phyloP scores from a whole-genome alignment of 805 yeast genomes.

The Ogataea paradorogensis region DNA sequence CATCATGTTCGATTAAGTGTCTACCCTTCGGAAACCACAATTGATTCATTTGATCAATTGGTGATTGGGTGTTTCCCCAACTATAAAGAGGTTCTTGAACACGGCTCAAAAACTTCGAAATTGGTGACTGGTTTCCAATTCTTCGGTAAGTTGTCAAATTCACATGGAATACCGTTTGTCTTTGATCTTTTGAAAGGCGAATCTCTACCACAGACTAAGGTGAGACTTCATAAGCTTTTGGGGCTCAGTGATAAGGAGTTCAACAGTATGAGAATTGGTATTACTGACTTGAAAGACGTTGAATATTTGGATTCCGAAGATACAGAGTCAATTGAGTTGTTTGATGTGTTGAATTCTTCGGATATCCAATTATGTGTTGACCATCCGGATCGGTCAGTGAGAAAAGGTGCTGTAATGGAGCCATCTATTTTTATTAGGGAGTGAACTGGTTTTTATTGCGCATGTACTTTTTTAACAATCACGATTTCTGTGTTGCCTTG shows the following conservation, averaged over 20 bases:
- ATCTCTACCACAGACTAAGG: conserved; percentile 55
- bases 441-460: conserved; percentile 6
- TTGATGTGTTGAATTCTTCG: conserved; percentile 41
- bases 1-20: conserved; percentile 27
- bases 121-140: conserved; percentile 73
- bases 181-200: conserved; percentile 73
- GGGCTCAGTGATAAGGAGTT: conserved; percentile 82
- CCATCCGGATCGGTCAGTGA: conserved; percentile 78
- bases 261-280: conserved; percentile 66
- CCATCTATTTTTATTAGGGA: conserved; percentile 59
- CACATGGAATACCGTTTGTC: conserved; percentile 84
- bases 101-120: conserved; percentile 30
- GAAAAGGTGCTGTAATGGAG: conserved; percentile 48
- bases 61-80: conserved; percentile 48
- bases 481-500: conserved; percentile 4
- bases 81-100: conserved; percentile 19
- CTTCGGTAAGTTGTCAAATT: conserved; percentile 58
- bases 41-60: conserved; percentile 41
- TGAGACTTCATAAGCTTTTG: conserved; percentile 62
- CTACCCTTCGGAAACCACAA: conserved; percentile 34
- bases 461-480: conserved; percentile 1
- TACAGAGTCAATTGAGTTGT: conserved; percentile 54
- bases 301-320: conserved; percentile 45
- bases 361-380: conserved; percentile 64
- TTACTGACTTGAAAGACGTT: conserved; percentile 40